Percentiles rank a stretch among this genome's conserved stretches.
phyloP scores from a whole-genome alignment of 257 asterid species.

The Ligustrum vulgare region DNA sequence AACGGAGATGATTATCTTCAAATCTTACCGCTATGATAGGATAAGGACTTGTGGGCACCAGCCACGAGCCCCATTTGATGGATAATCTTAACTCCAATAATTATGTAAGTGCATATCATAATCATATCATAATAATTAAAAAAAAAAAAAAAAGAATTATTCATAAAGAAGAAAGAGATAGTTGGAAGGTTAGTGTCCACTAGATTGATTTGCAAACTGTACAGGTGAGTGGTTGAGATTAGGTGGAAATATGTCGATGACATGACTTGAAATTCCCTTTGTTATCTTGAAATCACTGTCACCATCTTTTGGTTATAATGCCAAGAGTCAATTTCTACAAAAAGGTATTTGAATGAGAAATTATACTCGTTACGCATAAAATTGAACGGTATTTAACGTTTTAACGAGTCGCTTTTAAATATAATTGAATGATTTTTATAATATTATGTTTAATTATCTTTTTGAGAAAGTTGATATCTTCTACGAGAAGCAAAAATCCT shows the following conservation, averaged over 20 bases:
- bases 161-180: not conserved
- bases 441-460: no score
- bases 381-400: not conserved
- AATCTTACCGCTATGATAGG: no score
- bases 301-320: constrained; percentile 37
- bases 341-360: constrained; percentile 46
- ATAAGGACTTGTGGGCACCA: constrained; percentile 17
- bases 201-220: not conserved
- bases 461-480: no score
- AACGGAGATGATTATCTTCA: no score
- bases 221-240: constrained; percentile 33
- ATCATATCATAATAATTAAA: no score
- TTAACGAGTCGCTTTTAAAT: no score
- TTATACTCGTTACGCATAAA: not conserved
- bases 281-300: constrained; percentile 31
- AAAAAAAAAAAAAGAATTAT: not conserved
- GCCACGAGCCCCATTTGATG: constrained; percentile 26
- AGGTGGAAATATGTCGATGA: constrained; percentile 2
- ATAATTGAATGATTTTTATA: no score
- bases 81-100: constrained; percentile 29
- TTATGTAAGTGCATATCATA: not conserved
- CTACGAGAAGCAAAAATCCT: no score
- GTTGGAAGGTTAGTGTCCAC: not conserved
- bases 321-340: constrained; percentile 51
- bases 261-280: constrained; percentile 15